Conservation (phyloP, 2,329 filamentous ascomycete species). For the Tetracladium maxilliforme region DNA sequence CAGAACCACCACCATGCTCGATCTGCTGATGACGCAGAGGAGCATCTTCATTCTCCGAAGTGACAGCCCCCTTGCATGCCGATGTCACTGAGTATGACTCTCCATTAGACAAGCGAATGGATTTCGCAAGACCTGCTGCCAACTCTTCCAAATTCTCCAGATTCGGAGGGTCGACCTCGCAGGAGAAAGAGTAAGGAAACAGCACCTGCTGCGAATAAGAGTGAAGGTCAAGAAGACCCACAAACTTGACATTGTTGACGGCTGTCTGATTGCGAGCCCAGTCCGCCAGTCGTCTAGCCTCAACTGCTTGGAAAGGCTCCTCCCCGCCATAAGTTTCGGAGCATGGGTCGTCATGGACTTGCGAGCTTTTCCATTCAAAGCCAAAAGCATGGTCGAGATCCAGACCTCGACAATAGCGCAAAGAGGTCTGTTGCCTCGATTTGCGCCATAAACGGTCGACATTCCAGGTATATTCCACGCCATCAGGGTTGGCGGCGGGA, state of each 20-base stretch:
- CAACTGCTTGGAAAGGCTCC: conserved; percentile 67
- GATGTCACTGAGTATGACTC: conserved; percentile 66
- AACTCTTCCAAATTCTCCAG: conserved; percentile 87
- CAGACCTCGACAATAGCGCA: conserved; percentile 73
- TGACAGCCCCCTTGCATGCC: conserved; percentile 70
- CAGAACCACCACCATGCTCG: conserved; percentile 68
- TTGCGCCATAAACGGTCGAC: conserved; percentile 90
- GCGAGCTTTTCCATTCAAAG: conserved; percentile 65
- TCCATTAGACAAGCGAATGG: conserved; percentile 67
- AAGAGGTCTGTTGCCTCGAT: conserved; percentile 69
- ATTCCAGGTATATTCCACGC: conserved; percentile 88
- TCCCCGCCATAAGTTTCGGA: conserved; percentile 83
- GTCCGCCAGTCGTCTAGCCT: conserved; percentile 58
- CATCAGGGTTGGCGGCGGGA: conserved; percentile 83
- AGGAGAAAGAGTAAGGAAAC: conserved; percentile 84
- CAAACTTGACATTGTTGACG: conserved; percentile 56
- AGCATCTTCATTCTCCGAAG: conserved; percentile 13
- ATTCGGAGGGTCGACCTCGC: conserved; percentile 62
- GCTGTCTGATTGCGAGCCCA: conserved; percentile 74
- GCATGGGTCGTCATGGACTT: conserved; percentile 63
- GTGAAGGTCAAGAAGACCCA: conserved; percentile 82
- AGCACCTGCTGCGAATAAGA: conserved; percentile 92
- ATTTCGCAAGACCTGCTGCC: conserved; percentile 74
- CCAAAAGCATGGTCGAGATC: conserved; percentile 82
- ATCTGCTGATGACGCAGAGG: conserved; percentile 30